These are phyloP conservation scores for Apodospora peruviana DNA, from an alignment of 495 filamentous ascomycete species.

Conservation along the genomic window DNA sequence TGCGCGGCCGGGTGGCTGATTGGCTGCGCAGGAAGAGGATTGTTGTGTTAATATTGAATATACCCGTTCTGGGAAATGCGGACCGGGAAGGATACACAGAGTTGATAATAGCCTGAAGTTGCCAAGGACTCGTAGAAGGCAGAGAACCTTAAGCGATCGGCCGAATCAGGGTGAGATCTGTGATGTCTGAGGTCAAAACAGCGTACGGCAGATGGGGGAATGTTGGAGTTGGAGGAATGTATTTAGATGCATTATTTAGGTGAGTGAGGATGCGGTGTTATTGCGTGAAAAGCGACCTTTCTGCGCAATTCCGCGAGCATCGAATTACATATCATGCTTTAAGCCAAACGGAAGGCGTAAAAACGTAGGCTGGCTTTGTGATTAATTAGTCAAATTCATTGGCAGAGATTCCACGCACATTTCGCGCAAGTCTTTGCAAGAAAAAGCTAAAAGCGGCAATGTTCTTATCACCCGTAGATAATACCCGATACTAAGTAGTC, in stretches of 20 bases:
- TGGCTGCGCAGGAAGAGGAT: conserved; percentile 5
- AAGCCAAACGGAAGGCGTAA: neutral
- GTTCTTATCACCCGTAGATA: no score
- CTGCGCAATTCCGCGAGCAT: neutral
- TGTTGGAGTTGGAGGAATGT: neutral
- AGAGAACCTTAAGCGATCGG: neutral
- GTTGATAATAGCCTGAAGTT: conserved; percentile 27
- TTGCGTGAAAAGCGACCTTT: neutral
- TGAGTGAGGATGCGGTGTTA: neutral
- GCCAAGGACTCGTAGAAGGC: conserved; percentile 4
- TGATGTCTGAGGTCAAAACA: neutral
- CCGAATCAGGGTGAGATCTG: neutral
- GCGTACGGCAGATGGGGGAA: no score
- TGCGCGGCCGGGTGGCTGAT: conserved; percentile 4
- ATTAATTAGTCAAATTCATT: no score
- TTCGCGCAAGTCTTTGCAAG: neutral
- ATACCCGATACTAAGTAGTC: no score
- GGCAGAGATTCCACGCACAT: neutral
- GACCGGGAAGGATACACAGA: conserved; percentile 9
- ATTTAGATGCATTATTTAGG: neutral
- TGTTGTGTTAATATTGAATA: conserved; percentile 15
- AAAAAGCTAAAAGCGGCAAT: no score
- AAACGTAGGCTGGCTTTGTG: neutral
- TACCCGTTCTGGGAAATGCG: conserved; percentile 21
- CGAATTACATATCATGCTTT: no score